Percentiles rank a stretch among this genome's conserved stretches.
Evolutionary conservation across 1,284 basidiomycete species (phyloP).

Genomic region (Trichosporon asahii): DNA sequence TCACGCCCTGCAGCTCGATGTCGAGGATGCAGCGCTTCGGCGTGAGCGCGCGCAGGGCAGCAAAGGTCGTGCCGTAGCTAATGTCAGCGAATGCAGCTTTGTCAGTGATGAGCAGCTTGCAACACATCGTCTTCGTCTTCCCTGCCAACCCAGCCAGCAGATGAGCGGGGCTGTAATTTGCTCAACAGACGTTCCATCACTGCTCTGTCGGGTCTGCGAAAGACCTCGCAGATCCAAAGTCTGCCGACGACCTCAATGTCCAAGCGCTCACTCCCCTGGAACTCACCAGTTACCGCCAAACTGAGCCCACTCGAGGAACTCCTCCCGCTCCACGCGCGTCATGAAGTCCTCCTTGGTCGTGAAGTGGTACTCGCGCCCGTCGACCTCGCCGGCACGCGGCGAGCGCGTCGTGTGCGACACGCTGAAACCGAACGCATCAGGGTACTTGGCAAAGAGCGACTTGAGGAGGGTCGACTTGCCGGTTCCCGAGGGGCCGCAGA

Average conservation of each 20-base stretch:
- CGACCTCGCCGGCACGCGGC: slow-evolving; percentile 75
- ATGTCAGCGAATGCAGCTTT: no score
- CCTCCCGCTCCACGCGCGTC: slow-evolving; percentile 54
- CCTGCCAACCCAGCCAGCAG: no score
- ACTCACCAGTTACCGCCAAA: slow-evolving; percentile 82
- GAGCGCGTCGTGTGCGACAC: slow-evolving; percentile 92
- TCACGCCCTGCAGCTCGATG: slow-evolving; percentile 95
- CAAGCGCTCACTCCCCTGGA: no score
- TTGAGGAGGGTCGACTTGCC: slow-evolving; percentile 91
- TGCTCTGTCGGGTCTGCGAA: no score
- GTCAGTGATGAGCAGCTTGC: no score
- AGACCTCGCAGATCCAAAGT: no score
- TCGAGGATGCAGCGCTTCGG: slow-evolving; percentile 84
- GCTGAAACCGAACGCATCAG: slow-evolving; percentile 85
- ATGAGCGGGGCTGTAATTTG: no score
- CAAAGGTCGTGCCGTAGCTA: slow-evolving; percentile 79
- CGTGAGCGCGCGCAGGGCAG: slow-evolving; percentile 59
- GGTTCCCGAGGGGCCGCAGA: slow-evolving; percentile 83
- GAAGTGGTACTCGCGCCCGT: slow-evolving; percentile 66
- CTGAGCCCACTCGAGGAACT: slow-evolving; percentile 63
- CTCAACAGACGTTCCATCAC: no score
- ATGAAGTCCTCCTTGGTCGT: slow-evolving; percentile 57
- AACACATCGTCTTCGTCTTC: no score
- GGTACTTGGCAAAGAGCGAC: slow-evolving; percentile 76
- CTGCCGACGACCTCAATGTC: no score